These are phyloP conservation scores for Wickerhamomyces pijperi DNA, from an alignment of 805 yeast species.

Conservation along the genomic window DNA sequence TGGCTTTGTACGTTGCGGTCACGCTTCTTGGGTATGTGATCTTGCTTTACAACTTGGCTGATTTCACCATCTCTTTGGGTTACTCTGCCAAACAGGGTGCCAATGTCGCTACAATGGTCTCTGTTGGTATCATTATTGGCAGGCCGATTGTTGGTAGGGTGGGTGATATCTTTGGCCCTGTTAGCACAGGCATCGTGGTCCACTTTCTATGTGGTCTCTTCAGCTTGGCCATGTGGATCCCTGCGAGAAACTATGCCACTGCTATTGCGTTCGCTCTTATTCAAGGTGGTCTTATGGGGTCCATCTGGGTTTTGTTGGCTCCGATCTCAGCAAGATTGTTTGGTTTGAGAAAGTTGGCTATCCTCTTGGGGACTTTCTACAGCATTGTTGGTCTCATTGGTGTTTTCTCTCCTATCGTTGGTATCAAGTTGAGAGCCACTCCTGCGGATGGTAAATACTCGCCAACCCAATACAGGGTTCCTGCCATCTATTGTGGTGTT, in stretches of 20 bases:
- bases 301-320: conserved; percentile 44
- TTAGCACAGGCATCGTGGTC: conserved; percentile 30
- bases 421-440: conserved; percentile 33
- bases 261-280: conserved; percentile 40
- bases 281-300: conserved; percentile 50
- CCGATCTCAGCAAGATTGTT: conserved; percentile 40
- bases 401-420: conserved; percentile 50
- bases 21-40: conserved; percentile 53
- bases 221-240: conserved; percentile 43
- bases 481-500: conserved; percentile 51
- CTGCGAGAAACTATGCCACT: conserved; percentile 46
- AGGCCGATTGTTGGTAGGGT: conserved; percentile 44
- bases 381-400: conserved; percentile 36
- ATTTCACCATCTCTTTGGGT: conserved; percentile 50
- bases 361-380: conserved; percentile 43
- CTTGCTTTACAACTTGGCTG: conserved; percentile 45
- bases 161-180: conserved; percentile 40
- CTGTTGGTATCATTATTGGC: conserved; percentile 44
- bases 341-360: conserved; percentile 41
- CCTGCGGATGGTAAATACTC: conserved; percentile 21
- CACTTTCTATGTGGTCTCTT: conserved; percentile 30
- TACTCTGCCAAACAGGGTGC: conserved; percentile 44
- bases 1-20: conserved; percentile 28
- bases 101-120: conserved; percentile 46
- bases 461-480: conserved; percentile 38